A percentile compares a stretch with the other conserved stretches of the same genome.
phyloP scores from a whole-genome alignment of 331 rosid genomes.

The Arachis monticola region DNA sequence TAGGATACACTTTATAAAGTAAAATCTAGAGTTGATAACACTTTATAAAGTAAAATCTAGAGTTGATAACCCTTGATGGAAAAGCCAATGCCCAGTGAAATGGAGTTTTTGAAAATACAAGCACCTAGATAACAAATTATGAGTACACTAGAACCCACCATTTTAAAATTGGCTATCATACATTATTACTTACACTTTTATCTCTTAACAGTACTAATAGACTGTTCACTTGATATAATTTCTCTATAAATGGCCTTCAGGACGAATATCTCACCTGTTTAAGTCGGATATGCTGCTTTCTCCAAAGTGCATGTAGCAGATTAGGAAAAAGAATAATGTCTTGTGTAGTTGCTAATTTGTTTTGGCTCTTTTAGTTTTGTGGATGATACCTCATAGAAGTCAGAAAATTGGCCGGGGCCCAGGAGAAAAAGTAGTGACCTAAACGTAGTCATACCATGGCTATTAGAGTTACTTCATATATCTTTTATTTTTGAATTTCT shows the following conservation, averaged over 20 bases:
- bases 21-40: slow-evolving; percentile 9
- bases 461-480: slow-evolving; percentile 9
- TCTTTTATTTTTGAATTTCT: slow-evolving; percentile 24
- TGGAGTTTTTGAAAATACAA: slow-evolving; percentile 31
- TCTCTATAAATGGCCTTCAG: background rate
- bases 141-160: background rate
- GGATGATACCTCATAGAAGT: slow-evolving; percentile 9
- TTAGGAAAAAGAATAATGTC: background rate
- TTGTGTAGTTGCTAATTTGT: background rate
- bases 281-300: slow-evolving; percentile 15
- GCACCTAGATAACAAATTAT: slow-evolving; percentile 7
- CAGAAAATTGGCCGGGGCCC: slow-evolving; percentile 2
- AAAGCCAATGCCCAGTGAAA: background rate
- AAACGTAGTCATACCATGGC: slow-evolving; percentile 3
- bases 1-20: background rate
- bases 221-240: slow-evolving; percentile 20
- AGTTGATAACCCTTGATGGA: slow-evolving; percentile 7
- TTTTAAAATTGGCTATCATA: slow-evolving; percentile 4
- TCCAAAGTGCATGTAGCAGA: background rate
- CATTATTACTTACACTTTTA: background rate
- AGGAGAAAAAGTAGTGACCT: slow-evolving; percentile 22
- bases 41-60: background rate
- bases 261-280: slow-evolving; percentile 27
- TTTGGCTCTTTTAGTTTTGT: slow-evolving; percentile 7
- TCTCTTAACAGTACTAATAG: slow-evolving; percentile 24